Evolutionary conservation across 2,329 filamentous ascomycete species (phyloP).

Genomic region (Lachnellula cervina): DNA sequence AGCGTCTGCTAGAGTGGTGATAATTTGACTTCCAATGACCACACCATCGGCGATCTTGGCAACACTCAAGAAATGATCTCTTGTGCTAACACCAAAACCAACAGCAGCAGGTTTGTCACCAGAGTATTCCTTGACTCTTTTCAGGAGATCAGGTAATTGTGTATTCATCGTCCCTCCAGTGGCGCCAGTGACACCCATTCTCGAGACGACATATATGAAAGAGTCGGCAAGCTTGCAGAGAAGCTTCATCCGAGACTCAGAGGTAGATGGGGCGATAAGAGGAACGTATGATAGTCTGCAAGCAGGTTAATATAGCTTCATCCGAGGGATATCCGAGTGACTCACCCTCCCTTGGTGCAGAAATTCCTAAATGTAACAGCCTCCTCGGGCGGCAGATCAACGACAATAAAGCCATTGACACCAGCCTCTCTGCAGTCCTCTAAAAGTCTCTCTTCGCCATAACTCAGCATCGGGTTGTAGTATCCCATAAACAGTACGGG

Average conservation of each 20-base stretch:
- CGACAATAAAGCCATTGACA: conserved; percentile 94
- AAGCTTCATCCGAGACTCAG: conserved; percentile 87
- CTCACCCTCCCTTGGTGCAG: conserved; percentile 70
- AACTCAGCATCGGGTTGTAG: conserved; percentile 93
- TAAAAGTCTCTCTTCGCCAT: conserved; percentile 86
- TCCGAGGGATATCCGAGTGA: conserved; percentile 11
- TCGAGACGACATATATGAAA: conserved; percentile 97
- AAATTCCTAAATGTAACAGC: conserved; percentile 84
- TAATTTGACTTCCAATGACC: conserved; percentile 93
- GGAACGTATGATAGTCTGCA: conserved; percentile 84
- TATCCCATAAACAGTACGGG: conserved; percentile 97
- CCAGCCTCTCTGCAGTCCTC: conserved; percentile 78
- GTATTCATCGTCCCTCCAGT: conserved; percentile 72
- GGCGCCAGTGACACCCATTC: conserved; percentile 94
- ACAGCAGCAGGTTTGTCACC: conserved; percentile 87
- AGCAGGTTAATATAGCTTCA: conserved; percentile 6
- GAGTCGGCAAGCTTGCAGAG: conserved; percentile 96
- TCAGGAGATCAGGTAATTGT: conserved; percentile 74
- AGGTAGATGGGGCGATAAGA: conserved; percentile 92
- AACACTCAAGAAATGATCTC: conserved; percentile 86
- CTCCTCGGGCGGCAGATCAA: conserved; percentile 93
- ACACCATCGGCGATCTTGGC: conserved; percentile 85
- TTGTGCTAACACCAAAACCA: conserved; percentile 92
- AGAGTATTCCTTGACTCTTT: conserved; percentile 85
- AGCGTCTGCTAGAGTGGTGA: conserved; percentile 71